phyloP scores from a whole-genome alignment of 495 filamentous ascomycete genomes.

The Penicillium dipodomyicola region DNA sequence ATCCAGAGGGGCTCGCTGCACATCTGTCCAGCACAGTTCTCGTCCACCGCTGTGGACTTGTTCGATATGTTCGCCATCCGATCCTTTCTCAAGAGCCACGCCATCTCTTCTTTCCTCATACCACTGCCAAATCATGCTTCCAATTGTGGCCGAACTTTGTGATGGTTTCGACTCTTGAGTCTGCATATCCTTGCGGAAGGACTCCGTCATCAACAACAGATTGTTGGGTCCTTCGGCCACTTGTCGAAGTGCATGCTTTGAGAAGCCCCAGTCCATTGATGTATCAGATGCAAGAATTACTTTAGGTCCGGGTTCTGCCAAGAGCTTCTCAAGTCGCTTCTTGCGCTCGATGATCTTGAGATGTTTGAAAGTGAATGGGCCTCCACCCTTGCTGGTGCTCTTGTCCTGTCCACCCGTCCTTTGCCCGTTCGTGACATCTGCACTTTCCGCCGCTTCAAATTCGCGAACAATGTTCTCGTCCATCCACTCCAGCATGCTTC shows the following conservation, averaged over 20 bases:
- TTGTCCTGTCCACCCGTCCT: constrained; percentile 36
- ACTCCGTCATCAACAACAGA: constrained; percentile 80
- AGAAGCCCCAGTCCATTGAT: constrained; percentile 93
- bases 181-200: constrained; percentile 43
- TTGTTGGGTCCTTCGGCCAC: constrained; percentile 76
- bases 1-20: constrained; percentile 62
- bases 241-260: constrained; percentile 72
- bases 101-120: constrained; percentile 65
- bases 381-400: constrained; percentile 48
- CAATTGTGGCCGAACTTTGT: constrained; percentile 41
- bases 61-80: constrained; percentile 60
- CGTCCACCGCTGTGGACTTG: constrained; percentile 64
- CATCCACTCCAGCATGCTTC: constrained; percentile 99
- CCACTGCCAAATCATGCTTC: constrained; percentile 66
- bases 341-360: constrained; percentile 75
- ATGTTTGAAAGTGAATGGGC: constrained; percentile 88
- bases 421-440: constrained; percentile 45
- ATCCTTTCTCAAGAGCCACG: constrained; percentile 55
- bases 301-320: constrained; percentile 51
- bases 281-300: constrained; percentile 91
- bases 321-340: constrained; percentile 66
- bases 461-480: constrained; percentile 88
- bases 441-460: constrained; percentile 73
- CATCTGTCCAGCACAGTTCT: constrained; percentile 56
- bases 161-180: constrained; percentile 31